These are phyloP conservation scores for Lyophyllum semitale DNA, from an alignment of 768 basidiomycete genomes.

Conservation along the genomic window DNA sequence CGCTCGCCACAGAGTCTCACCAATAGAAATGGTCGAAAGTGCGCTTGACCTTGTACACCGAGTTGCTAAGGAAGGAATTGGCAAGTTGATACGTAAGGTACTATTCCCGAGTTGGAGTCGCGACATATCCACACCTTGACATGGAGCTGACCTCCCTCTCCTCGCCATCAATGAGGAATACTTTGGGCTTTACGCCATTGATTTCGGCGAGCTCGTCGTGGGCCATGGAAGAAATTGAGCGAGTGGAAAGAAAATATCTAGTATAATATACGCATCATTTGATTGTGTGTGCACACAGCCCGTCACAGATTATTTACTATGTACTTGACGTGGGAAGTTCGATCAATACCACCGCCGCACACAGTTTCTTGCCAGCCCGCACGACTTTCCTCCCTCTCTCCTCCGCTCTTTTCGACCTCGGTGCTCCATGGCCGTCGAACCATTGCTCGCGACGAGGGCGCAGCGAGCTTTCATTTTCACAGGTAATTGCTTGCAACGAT, in stretches of 20 bases:
- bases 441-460: constrained; percentile 70
- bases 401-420: constrained; percentile 1
- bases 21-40: constrained; percentile 49
- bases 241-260: neutral
- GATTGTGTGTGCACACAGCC: neutral
- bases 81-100: neutral
- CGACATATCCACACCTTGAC: constrained; percentile 24
- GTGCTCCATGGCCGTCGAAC: constrained; percentile 65
- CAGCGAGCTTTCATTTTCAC: constrained; percentile 73
- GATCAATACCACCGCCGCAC: neutral
- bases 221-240: constrained; percentile 15
- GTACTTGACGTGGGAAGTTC: too few relatives aligned
- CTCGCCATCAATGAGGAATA: constrained; percentile 47
- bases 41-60: constrained; percentile 43
- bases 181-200: constrained; percentile 51
- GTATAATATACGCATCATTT: neutral
- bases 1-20: constrained; percentile 14
- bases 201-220: constrained; percentile 53
- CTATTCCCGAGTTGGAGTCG: neutral
- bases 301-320: too few relatives aligned
- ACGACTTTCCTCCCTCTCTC: constrained; percentile 4
- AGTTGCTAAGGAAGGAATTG: constrained; percentile 28
- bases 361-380: neutral
- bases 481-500: constrained; percentile 44
- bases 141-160: constrained; percentile 46